phyloP scores from a whole-genome alignment of 2,329 filamentous ascomycete genomes.

The Clarireedia paspali region DNA sequence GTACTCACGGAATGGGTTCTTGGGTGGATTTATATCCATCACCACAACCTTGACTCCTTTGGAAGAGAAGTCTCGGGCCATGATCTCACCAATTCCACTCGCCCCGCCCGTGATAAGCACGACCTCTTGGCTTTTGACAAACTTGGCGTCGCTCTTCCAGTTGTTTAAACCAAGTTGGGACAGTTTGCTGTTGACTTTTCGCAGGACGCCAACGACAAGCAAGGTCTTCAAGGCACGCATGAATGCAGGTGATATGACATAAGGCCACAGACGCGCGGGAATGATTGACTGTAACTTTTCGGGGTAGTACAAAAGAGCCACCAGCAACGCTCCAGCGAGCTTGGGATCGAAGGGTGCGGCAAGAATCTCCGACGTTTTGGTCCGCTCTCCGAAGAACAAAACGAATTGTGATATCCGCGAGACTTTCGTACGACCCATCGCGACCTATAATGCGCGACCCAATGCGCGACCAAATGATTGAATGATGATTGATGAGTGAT shows the following conservation, averaged over 20 bases:
- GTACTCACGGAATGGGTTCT: conserved; percentile 15
- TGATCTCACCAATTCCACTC: conserved; percentile 50
- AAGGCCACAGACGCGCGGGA: conserved; percentile 13
- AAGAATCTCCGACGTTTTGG: neutral
- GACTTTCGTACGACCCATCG: too few relatives aligned
- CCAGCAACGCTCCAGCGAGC: conserved; percentile 18
- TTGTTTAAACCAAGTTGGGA: conserved; percentile 42
- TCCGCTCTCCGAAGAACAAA: neutral
- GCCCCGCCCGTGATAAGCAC: conserved; percentile 70
- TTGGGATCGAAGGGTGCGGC: conserved; percentile 10
- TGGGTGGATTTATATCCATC: conserved; percentile 57
- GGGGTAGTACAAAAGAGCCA: conserved; percentile 21
- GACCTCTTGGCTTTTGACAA: conserved; percentile 59
- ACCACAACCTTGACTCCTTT: conserved; percentile 60
- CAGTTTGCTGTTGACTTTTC: conserved; percentile 41
- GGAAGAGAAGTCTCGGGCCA: conserved; percentile 56
- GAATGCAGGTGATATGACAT: conserved; percentile 16
- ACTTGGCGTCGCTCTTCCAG: conserved; percentile 41
- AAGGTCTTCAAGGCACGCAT: conserved; percentile 26
- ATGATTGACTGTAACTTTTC: conserved; percentile 16
- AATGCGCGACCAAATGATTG: too few relatives aligned
- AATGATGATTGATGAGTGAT: too few relatives aligned
- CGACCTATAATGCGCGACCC: too few relatives aligned
- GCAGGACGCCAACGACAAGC: conserved; percentile 43
- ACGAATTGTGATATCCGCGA: neutral